Base-by-base conservation (phyloP, 805 yeast genomes). In the Candida jianshihensis region DNA sequence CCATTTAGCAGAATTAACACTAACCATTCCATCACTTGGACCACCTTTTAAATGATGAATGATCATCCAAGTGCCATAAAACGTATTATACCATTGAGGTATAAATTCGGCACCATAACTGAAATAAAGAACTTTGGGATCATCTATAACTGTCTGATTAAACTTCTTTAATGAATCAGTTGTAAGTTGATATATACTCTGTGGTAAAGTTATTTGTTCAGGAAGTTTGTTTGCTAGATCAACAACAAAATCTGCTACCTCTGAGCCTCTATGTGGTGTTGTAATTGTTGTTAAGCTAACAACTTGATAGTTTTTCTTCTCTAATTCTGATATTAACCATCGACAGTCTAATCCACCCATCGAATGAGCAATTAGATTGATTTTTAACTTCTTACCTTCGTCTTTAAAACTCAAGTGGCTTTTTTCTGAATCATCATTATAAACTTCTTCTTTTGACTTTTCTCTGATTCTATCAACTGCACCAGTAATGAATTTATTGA, bases 321-420 rank as follows among this genome's bases (percentile, higher is more conserved):
- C 61, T 4, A 82, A 53, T 33, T 71, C 63, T 1, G 84, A 69
- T 2, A 87, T 82, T 44, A 89, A 57, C 53, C 78, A 85, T 35
- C 97, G 62, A 24, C 88, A 75, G 52, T 89, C 96, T 21, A 88
- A 61, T 0, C 97, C 97, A 5, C 97, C 97, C 96, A 88, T 87
- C 0, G 96, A 86, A 54, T 88, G 97, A 6, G 92, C 92, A 19
- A 88, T 67, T 30, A 88, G 55, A 51, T 89, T 89, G 13, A 88
- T 68, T 40, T 75, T 77, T 16, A 76, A 44, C 11, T 61, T 63
- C 19, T 57, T 54, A 13, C 49, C 46, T 10, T 44, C 42, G 19
- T 46, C 39, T 16, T 46, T 34, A 12, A 51, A 47, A 1, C 41
- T 21, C 12, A 42, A 27, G 2, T 35, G 11, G 15, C 29, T 36